Conservation (phyloP, 2,329 filamentous ascomycete species). For the Bipolaris gigantea region DNA sequence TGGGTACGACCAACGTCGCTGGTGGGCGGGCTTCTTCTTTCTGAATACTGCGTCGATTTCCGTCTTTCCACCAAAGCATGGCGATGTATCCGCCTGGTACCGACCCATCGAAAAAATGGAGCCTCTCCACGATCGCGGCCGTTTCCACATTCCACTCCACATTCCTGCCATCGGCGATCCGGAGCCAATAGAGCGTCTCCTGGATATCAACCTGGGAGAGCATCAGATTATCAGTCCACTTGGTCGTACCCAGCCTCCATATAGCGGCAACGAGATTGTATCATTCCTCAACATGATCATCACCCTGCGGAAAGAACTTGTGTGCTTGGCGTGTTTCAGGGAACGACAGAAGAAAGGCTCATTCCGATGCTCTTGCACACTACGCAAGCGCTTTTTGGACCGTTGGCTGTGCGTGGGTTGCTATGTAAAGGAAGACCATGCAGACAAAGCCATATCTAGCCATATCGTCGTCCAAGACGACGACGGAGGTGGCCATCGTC, state of each 20-base stretch:
- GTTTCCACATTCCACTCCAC: constrained; percentile 24
- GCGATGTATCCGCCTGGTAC: constrained; percentile 9
- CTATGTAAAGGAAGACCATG: constrained; percentile 4
- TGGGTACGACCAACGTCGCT: constrained; percentile 20
- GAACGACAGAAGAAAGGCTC: background rate
- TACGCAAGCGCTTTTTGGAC: constrained; percentile 22
- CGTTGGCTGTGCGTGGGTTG: constrained; percentile 25
- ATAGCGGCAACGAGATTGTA: constrained; percentile 15
- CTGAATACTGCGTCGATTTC: constrained; percentile 16
- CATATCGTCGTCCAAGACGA: background rate
- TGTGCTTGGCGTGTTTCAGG: constrained; percentile 19
- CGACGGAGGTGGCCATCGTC: background rate
- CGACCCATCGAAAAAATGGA: background rate
- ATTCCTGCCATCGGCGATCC: constrained; percentile 10
- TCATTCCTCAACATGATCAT: background rate
- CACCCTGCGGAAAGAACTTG: constrained; percentile 10
- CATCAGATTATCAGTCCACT: constrained; percentile 5
- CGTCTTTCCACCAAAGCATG: constrained; percentile 19
- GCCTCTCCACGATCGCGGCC: constrained; percentile 28
- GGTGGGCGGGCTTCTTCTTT: constrained; percentile 29
- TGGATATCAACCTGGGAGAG: constrained; percentile 25
- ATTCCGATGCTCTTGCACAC: constrained; percentile 18
- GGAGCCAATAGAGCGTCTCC: constrained; percentile 24
- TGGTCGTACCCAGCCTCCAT: constrained; percentile 20
- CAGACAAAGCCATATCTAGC: background rate